Conservation (phyloP, 192 early-diverging fungal species). For the Thamnidium elegans region DNA sequence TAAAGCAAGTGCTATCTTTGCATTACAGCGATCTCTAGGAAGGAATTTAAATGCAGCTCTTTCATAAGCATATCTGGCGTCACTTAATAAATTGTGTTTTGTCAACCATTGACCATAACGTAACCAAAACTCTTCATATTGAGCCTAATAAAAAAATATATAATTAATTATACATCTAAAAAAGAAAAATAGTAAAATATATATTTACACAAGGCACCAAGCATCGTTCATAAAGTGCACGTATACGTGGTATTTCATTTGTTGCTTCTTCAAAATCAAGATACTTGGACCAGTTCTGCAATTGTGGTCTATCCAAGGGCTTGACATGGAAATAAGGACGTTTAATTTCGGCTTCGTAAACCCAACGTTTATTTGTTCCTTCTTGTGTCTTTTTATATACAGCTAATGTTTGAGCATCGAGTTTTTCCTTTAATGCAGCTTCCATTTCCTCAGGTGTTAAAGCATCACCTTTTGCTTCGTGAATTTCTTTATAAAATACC, state of each 20-base stretch:
- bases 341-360: conserved; percentile 74
- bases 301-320: conserved; percentile 65
- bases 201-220: conserved; percentile 70
- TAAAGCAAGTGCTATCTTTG: conserved; percentile 57
- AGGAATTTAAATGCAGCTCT: conserved; percentile 57
- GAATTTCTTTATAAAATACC: neutral
- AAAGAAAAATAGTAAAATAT: neutral
- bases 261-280: conserved; percentile 70
- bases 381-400: conserved; percentile 65
- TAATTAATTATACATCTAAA: neutral
- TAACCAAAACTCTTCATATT: conserved; percentile 80
- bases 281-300: conserved; percentile 69
- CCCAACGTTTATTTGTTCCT: conserved; percentile 72
- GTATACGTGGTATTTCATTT: conserved; percentile 54
- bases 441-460: conserved; percentile 54
- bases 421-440: conserved; percentile 49
- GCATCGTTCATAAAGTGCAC: conserved; percentile 69
- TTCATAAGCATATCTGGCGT: conserved; percentile 48
- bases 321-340: conserved; percentile 80
- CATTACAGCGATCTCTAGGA: conserved; percentile 49
- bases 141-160: conserved; percentile 42
- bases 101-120: conserved; percentile 62
- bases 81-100: conserved; percentile 41
- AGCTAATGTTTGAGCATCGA: conserved; percentile 53
- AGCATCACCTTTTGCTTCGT: neutral